These are phyloP conservation scores for Parsonsia alboflavescens DNA, from an alignment of 257 asterid species.

Conservation along the genomic window DNA sequence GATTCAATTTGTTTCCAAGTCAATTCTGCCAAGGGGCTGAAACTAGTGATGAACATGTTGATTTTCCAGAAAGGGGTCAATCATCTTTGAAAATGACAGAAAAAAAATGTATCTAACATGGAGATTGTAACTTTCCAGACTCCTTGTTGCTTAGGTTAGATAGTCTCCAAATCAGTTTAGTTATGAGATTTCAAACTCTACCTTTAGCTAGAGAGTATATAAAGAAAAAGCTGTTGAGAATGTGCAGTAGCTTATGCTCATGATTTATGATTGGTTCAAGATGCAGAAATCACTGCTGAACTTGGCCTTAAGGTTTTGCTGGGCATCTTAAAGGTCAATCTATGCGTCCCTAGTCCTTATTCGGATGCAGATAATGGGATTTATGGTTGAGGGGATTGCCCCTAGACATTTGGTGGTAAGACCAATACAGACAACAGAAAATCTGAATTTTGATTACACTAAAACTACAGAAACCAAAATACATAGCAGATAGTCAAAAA, in stretches of 20 bases:
- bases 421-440: slow-evolving; percentile 38
- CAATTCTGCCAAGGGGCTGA: neutral
- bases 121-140: slow-evolving; percentile 25
- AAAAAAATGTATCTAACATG: slow-evolving; percentile 25
- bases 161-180: slow-evolving; percentile 34
- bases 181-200: slow-evolving; percentile 30
- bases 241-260: slow-evolving; percentile 19
- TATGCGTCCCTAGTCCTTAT: slow-evolving; percentile 42
- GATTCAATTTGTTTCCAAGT: slow-evolving; percentile 9
- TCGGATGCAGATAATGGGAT: slow-evolving; percentile 35
- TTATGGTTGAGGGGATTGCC: slow-evolving; percentile 29
- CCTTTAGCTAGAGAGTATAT: slow-evolving; percentile 23
- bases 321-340: slow-evolving; percentile 36
- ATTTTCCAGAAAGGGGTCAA: slow-evolving; percentile 10
- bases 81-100: slow-evolving; percentile 11
- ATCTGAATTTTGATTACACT: slow-evolving; percentile 55
- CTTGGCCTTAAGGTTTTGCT: slow-evolving; percentile 30
- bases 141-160: slow-evolving; percentile 27
- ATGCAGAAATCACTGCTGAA: slow-evolving; percentile 27
- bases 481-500: no score
- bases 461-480: no score
- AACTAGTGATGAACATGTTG: slow-evolving; percentile 7
- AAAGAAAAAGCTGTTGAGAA: slow-evolving; percentile 27
- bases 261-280: slow-evolving; percentile 21
- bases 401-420: slow-evolving; percentile 39